Conservation (phyloP, 2,329 filamentous ascomycete species). For the Fusarium sp. region DNA sequence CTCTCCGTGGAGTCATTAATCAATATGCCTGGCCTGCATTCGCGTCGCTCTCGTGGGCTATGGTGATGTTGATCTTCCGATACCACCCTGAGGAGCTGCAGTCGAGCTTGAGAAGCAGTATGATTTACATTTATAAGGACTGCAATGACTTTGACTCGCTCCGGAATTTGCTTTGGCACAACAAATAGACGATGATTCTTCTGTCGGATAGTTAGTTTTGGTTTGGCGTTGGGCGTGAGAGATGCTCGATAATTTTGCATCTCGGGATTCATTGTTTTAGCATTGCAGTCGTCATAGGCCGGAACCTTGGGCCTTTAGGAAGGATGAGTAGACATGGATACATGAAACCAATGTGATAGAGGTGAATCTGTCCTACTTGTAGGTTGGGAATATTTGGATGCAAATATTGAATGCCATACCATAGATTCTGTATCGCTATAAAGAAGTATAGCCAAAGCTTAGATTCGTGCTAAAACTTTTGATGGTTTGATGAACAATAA, state of each 20-base stretch:
- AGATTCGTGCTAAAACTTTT: neutral
- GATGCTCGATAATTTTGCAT: slow-evolving; percentile 25
- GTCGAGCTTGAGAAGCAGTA: slow-evolving; percentile 89
- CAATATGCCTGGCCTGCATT: slow-evolving; percentile 91
- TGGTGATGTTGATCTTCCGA: slow-evolving; percentile 95
- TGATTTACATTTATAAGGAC: slow-evolving; percentile 96
- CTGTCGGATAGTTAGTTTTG: slow-evolving; percentile 21
- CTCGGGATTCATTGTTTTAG: slow-evolving; percentile 11
- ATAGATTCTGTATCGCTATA: neutral
- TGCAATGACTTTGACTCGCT: slow-evolving; percentile 90
- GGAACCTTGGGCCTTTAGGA: slow-evolving; percentile 10
- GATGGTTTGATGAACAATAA: neutral
- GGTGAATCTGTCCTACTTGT: neutral
- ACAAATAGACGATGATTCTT: slow-evolving; percentile 61
- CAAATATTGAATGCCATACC: neutral
- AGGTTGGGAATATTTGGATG: neutral
- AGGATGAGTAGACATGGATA: slow-evolving; percentile 25
- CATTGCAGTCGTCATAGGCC: slow-evolving; percentile 8
- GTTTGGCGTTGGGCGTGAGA: slow-evolving; percentile 34
- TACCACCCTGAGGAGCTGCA: slow-evolving; percentile 93
- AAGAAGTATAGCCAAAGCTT: neutral
- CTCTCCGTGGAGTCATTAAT: slow-evolving; percentile 61
- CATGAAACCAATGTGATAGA: slow-evolving; percentile 23
- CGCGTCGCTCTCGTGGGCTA: slow-evolving; percentile 88
- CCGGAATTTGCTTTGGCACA: slow-evolving; percentile 86